Evolutionary conservation across 768 basidiomycete genomes (phyloP).

Genomic region (Panus rudis): DNA sequence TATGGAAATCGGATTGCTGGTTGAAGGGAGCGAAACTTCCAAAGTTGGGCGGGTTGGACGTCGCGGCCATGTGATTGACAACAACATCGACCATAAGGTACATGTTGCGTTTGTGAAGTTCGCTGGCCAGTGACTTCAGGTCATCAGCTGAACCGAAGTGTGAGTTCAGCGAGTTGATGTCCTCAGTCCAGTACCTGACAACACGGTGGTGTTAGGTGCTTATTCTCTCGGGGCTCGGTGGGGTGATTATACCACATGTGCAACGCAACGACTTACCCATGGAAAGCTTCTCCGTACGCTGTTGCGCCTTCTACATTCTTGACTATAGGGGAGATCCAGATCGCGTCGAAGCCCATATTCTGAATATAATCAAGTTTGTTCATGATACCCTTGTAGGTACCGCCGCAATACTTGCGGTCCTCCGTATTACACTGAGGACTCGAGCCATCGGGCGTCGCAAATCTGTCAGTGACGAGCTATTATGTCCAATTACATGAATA

Average conservation of each 20-base stretch:
- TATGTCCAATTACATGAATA: background rate
- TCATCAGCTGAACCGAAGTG: constrained; percentile 48
- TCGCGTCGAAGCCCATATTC: constrained; percentile 52
- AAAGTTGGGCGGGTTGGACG: constrained; percentile 17
- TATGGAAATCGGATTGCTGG: constrained; percentile 31
- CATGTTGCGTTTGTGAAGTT: constrained; percentile 47
- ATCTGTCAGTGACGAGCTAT: constrained; percentile 52
- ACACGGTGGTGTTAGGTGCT: background rate
- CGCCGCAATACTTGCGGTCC: constrained; percentile 47
- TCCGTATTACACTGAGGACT: constrained; percentile 37
- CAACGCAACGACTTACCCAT: constrained; percentile 31
- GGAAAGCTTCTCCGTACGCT: constrained; percentile 49
- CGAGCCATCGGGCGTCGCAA: constrained; percentile 40
- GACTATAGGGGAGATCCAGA: constrained; percentile 54
- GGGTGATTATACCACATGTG: background rate
- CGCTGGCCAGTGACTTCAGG: constrained; percentile 39
- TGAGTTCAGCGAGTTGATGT: constrained; percentile 41
- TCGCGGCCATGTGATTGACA: constrained; percentile 51
- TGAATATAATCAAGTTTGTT: constrained; percentile 57
- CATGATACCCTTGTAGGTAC: constrained; percentile 46
- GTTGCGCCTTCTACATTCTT: constrained; percentile 42
- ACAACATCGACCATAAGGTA: constrained; percentile 58
- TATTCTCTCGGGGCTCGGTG: background rate
- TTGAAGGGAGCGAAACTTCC: constrained; percentile 26
- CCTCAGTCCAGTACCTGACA: constrained; percentile 43